Percentiles rank a stretch among this genome's conserved stretches.
These are phyloP conservation scores for Aspergillus bombycis DNA, from an alignment of 2,329 filamentous ascomycete genomes.

Conservation along the genomic window DNA sequence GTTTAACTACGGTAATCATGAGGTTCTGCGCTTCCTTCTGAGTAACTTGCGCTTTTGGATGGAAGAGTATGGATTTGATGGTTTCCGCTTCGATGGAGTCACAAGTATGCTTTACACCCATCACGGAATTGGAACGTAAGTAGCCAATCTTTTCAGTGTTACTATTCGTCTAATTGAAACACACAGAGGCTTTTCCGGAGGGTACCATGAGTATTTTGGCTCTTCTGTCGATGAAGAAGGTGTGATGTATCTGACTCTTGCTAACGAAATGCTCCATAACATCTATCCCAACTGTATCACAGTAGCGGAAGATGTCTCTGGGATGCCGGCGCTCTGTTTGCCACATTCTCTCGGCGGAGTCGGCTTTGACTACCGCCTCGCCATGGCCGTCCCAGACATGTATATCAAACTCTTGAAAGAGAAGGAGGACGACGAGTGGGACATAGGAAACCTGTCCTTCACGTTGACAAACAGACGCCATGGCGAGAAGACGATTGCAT, in stretches of 20 bases:
- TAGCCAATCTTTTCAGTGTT: conserved; percentile 20
- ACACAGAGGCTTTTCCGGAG: conserved; percentile 85
- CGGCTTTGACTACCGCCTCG: conserved; percentile 94
- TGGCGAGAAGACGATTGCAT: conserved; percentile 97
- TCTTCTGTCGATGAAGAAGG: conserved; percentile 87
- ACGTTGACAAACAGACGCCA: conserved; percentile 91
- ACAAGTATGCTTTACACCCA: conserved; percentile 98
- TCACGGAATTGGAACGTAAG: conserved; percentile 95
- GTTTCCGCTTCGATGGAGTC: conserved; percentile 96
- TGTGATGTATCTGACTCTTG: conserved; percentile 91
- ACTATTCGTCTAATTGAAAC: conserved; percentile 3
- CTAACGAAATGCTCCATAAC: conserved; percentile 93
- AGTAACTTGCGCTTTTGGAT: conserved; percentile 99
- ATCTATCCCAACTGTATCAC: conserved; percentile 87
- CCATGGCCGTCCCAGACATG: conserved; percentile 97
- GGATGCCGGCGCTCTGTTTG: conserved; percentile 96
- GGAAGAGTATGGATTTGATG: conserved; percentile 96
- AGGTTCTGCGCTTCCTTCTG: conserved; percentile 91
- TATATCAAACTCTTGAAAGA: conserved; percentile 99
- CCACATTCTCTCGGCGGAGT: conserved; percentile 84
- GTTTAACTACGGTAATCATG: conserved; percentile 95
- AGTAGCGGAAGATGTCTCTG: conserved; percentile 94
- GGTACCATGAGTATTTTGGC: conserved; percentile 98
- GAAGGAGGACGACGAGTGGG: conserved; percentile 86
- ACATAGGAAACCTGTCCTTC: conserved; percentile 80